Evolutionary conservation across 768 basidiomycete species (phyloP).

Genomic region (Mrakia frigida): DNA sequence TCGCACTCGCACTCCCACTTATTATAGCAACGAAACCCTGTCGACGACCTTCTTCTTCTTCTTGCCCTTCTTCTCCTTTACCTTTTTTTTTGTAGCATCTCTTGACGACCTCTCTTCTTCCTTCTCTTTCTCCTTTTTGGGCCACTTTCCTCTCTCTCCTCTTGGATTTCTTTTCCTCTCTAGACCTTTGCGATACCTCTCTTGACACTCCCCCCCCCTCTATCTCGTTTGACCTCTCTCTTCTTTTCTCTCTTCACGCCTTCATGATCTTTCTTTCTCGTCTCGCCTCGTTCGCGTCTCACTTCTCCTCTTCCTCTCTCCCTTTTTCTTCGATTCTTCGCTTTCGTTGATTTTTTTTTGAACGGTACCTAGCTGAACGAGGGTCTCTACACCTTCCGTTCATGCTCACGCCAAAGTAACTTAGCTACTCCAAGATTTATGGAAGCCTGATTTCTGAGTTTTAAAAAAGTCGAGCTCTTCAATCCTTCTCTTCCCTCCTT

Average conservation of each 20-base stretch:
- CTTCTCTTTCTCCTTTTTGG: not conserved
- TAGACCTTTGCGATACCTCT: too few relatives aligned
- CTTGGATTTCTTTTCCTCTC: not conserved
- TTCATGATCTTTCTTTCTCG: not conserved
- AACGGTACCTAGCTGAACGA: too few relatives aligned
- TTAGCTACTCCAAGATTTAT: not conserved
- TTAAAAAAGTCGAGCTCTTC: too few relatives aligned
- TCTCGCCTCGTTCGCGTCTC: not conserved
- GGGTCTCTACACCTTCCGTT: not conserved
- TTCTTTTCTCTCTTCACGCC: not conserved
- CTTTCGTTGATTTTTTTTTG: not conserved
- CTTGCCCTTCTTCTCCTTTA: not conserved
- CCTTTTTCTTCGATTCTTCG: not conserved
- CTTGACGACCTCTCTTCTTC: not conserved
- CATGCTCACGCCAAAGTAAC: not conserved
- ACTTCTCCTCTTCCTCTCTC: not conserved
- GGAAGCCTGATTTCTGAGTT: not conserved
- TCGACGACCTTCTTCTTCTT: not conserved
- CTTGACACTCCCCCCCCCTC: not conserved
- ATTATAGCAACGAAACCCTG: not conserved
- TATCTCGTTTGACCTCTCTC: conserved; percentile 1
- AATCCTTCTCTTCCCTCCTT: too few relatives aligned
- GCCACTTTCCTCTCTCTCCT: not conserved
- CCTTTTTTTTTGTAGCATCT: not conserved
- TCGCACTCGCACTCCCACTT: not conserved